Conservation (phyloP, 306 rosid species). For the Cicer cuneatum region DNA sequence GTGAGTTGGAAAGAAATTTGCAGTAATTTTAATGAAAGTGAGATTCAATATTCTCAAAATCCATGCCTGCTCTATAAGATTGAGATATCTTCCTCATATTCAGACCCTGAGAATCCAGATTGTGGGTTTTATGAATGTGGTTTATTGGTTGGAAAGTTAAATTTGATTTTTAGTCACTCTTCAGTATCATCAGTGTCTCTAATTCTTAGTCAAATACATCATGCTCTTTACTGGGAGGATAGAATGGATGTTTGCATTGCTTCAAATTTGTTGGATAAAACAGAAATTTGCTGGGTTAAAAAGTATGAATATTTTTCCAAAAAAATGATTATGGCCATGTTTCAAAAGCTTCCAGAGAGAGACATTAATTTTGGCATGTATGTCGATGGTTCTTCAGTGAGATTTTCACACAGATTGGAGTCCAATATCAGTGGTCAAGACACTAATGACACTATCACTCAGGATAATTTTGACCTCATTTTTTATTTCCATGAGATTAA, state of each 20-base stretch:
- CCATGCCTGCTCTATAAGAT: constrained; percentile 71
- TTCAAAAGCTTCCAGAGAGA: constrained; percentile 71
- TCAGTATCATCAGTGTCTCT: constrained; percentile 66
- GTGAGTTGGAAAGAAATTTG: constrained; percentile 66
- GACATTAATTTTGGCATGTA: constrained; percentile 70
- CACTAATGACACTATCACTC: constrained; percentile 43
- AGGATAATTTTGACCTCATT: constrained; percentile 55
- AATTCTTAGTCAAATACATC: constrained; percentile 66
- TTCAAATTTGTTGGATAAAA: constrained; percentile 42
- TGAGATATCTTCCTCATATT: constrained; percentile 57
- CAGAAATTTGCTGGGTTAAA: constrained; percentile 49
- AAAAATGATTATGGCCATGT: constrained; percentile 54
- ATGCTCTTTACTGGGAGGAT: constrained; percentile 54
- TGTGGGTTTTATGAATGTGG: constrained; percentile 67
- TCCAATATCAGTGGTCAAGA: constrained; percentile 46
- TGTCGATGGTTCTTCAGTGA: constrained; percentile 70
- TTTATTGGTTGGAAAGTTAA: constrained; percentile 78
- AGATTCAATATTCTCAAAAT: constrained; percentile 64
- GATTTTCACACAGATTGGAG: constrained; percentile 58
- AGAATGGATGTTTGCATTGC: constrained; percentile 41
- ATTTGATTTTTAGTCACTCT: constrained; percentile 63
- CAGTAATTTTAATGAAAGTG: constrained; percentile 53
- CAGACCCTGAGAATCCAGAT: constrained; percentile 50
- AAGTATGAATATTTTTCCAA: constrained; percentile 54
- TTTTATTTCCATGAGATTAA: constrained; percentile 67